Conservation (phyloP, 768 basidiomycete genomes). For the Agaricus sinodeliciosus region DNA sequence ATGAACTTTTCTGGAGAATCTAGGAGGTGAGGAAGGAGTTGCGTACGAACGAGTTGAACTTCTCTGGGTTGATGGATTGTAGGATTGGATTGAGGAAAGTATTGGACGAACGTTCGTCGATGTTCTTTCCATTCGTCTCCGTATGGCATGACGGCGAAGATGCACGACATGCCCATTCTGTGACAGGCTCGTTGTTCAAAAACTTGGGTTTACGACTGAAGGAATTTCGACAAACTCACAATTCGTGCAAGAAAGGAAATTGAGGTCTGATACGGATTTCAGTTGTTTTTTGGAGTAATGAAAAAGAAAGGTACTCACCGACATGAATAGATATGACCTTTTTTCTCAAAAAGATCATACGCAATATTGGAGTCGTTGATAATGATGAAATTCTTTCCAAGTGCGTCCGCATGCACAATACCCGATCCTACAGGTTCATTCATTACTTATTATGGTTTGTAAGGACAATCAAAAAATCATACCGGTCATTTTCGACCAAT, state of each 20-base stretch:
- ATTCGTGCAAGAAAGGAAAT: conserved; percentile 22
- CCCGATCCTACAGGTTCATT: conserved; percentile 21
- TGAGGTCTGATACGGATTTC: conserved; percentile 16
- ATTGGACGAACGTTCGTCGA: conserved; percentile 32
- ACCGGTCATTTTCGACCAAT: conserved; percentile 20
- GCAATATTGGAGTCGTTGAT: conserved; percentile 28
- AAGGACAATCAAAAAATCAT: not conserved
- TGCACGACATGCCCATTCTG: conserved; percentile 37
- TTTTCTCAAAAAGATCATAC: conserved; percentile 34
- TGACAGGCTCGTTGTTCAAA: not conserved
- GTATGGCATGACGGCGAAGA: conserved; percentile 33
- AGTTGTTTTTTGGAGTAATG: not conserved
- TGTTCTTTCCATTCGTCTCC: conserved; percentile 33
- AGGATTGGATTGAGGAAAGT: conserved; percentile 29
- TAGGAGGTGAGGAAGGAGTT: conserved; percentile 9
- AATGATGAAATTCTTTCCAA: conserved; percentile 27
- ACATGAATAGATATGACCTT: conserved; percentile 35
- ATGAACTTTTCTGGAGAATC: conserved; percentile 29
- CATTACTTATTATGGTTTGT: not conserved
- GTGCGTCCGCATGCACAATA: conserved; percentile 21
- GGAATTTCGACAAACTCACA: conserved; percentile 9
- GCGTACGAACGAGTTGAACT: conserved; percentile 6
- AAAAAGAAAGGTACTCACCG: conserved; percentile 17
- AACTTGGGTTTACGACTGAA: too few species aligned
- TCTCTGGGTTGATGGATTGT: conserved; percentile 23